phyloP scores from a whole-genome alignment of 2,329 filamentous ascomycete genomes.

The Chaetomium olivaceum region DNA sequence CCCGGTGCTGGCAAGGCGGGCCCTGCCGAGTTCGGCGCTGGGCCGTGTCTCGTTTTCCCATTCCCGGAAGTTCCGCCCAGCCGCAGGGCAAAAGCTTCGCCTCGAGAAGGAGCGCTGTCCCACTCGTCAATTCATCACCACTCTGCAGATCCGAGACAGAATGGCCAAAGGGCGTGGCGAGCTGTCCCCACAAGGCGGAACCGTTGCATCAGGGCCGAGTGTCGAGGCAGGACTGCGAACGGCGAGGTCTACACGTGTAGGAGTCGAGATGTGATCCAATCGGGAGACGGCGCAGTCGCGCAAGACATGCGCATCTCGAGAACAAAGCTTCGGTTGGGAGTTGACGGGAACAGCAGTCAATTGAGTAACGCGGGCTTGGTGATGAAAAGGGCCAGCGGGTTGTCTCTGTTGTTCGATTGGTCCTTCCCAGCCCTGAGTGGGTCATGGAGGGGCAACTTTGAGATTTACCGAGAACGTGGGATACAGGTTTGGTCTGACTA shows the following conservation, averaged over 20 bases:
- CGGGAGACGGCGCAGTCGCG: not conserved
- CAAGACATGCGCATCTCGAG: not conserved
- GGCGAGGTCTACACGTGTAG: not conserved
- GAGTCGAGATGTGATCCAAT: not conserved
- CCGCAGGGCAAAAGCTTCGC: not conserved
- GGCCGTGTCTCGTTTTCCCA: not conserved
- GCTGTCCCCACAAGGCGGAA: conserved; percentile 16
- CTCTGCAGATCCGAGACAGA: conserved; percentile 17
- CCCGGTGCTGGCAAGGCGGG: not conserved
- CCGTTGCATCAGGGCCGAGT: conserved; percentile 1
- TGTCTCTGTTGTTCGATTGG: conserved; percentile 26
- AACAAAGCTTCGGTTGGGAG: not conserved
- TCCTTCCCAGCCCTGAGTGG: not conserved
- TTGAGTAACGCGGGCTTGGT: conserved; percentile 28
- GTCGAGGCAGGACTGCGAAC: not conserved
- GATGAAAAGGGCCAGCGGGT: conserved; percentile 27
- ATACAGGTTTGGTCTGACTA: conserved; percentile 31
- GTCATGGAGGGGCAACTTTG: conserved; percentile 29
- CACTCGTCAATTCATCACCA: conserved; percentile 20
- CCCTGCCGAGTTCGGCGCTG: conserved; percentile 12
- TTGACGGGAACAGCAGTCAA: conserved; percentile 4
- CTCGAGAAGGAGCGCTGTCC: not conserved
- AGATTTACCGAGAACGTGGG: conserved; percentile 32
- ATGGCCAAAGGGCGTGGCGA: conserved; percentile 17
- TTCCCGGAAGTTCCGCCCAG: conserved; percentile 19